A percentile compares a stretch with the other conserved stretches of the same genome.
Conservation (phyloP, 805 yeast species). For the Torulaspora microellipsoides region DNA sequence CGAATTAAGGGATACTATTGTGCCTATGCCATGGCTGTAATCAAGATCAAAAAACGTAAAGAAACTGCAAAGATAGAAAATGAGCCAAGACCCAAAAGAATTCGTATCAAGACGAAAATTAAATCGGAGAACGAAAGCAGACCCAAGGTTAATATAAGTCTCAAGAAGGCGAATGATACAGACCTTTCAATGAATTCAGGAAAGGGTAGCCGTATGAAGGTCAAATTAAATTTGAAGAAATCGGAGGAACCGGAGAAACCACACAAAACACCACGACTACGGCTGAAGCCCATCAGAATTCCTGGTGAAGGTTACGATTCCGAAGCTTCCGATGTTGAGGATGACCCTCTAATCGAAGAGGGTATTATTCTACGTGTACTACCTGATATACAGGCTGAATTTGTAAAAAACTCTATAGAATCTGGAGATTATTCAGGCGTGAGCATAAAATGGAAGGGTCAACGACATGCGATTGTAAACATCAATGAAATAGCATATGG, state of each 20-base stretch:
- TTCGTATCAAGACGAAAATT: slow-evolving; percentile 21
- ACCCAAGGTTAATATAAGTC: slow-evolving; percentile 25
- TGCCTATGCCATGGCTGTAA: slow-evolving; percentile 19
- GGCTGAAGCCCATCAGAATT: slow-evolving; percentile 56
- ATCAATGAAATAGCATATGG: slow-evolving; percentile 70
- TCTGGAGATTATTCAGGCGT: slow-evolving; percentile 70
- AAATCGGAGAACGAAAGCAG: slow-evolving; percentile 12
- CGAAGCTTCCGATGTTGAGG: slow-evolving; percentile 93
- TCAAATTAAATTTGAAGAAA: slow-evolving; percentile 26
- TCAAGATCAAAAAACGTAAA: slow-evolving; percentile 29
- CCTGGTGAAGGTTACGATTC: slow-evolving; percentile 97
- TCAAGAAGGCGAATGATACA: slow-evolving; percentile 15
- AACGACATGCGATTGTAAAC: slow-evolving; percentile 69
- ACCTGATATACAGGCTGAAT: slow-evolving; percentile 49
- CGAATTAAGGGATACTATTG: no score
- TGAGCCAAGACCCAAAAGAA: slow-evolving; percentile 23
- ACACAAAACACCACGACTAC: slow-evolving; percentile 41
- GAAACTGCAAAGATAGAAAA: slow-evolving; percentile 13
- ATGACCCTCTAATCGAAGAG: slow-evolving; percentile 87
- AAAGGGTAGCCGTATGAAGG: slow-evolving; percentile 16
- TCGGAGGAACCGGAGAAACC: slow-evolving; percentile 29
- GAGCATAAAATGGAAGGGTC: slow-evolving; percentile 76
- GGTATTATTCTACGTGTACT: slow-evolving; percentile 74
- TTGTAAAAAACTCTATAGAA: slow-evolving; percentile 70
- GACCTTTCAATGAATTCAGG: slow-evolving; percentile 6